Evolutionary conservation across 2,329 filamentous ascomycete genomes (phyloP).

Genomic region (Sarocladium brachiariae): DNA sequence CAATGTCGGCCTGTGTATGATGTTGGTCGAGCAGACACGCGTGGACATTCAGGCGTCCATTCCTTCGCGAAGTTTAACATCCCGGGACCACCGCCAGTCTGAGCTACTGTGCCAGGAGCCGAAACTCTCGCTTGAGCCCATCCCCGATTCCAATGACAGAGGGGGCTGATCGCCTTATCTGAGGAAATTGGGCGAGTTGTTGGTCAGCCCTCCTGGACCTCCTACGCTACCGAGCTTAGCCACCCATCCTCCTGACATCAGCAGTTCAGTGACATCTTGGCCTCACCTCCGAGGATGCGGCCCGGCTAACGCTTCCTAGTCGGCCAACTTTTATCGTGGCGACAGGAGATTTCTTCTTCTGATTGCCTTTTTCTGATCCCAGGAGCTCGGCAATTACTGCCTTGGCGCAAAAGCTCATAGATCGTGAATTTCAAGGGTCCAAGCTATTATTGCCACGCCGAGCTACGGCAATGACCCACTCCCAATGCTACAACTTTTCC

Average conservation of each 20-base stretch:
- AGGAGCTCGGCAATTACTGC: not conserved
- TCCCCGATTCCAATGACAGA: not conserved
- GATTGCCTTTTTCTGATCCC: not conserved
- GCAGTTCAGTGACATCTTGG: no score
- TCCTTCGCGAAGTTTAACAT: not conserved
- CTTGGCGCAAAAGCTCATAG: not conserved
- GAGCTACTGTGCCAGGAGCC: not conserved
- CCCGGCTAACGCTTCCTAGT: not conserved
- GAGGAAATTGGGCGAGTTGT: not conserved
- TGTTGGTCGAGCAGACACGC: not conserved
- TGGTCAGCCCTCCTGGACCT: not conserved
- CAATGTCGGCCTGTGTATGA: no score
- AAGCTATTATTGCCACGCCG: slow-evolving; percentile 5
- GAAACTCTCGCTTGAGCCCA: not conserved
- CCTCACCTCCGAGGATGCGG: not conserved
- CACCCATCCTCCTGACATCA: no score
- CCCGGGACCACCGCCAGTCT: not conserved
- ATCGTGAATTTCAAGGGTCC: slow-evolving; percentile 9
- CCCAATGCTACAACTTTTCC: not conserved
- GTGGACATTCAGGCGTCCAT: not conserved
- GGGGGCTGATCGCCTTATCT: not conserved
- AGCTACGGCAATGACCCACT: slow-evolving; percentile 3
- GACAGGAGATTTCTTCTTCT: not conserved
- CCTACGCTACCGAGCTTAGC: not conserved
- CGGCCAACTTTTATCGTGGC: not conserved